These are phyloP conservation scores for Pleurotus sapidus DNA, from an alignment of 768 basidiomycete species.

Conservation along the genomic window DNA sequence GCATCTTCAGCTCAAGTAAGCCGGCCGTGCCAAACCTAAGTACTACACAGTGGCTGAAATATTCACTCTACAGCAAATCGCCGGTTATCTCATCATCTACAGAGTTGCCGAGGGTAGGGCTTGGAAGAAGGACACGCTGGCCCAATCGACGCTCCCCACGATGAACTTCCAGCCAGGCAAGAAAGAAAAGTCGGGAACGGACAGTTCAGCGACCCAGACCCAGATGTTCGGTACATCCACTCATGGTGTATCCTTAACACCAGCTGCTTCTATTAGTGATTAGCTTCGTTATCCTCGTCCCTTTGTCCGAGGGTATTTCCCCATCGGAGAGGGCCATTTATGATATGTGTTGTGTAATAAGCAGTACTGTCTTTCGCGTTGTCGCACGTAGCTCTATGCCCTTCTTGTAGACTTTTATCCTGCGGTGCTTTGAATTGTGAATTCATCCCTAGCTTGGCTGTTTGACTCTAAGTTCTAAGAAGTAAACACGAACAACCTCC, in stretches of 20 bases:
- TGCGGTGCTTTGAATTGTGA: not conserved
- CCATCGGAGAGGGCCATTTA: no score
- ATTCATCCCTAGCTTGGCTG: not conserved
- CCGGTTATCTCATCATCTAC: conserved; percentile 45
- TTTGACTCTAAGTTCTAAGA: not conserved
- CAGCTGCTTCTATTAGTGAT: no score
- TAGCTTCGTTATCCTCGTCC: no score
- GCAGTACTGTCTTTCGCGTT: not conserved
- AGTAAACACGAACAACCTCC: not conserved
- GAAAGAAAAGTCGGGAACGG: not conserved
- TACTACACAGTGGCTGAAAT: not conserved
- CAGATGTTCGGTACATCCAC: no score
- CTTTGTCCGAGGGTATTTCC: no score
- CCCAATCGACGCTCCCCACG: conserved; percentile 15
- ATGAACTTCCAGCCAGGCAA: conserved; percentile 10
- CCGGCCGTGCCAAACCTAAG: not conserved
- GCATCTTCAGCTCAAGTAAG: conserved; percentile 33
- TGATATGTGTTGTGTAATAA: not conserved
- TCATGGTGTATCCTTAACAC: no score
- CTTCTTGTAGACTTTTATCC: not conserved
- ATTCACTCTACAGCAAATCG: conserved; percentile 32
- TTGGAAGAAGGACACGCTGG: conserved; percentile 30
- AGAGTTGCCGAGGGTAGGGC: conserved; percentile 45
- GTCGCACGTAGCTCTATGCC: not conserved
- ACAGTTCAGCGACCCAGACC: conserved; percentile 1